Conservation (phyloP, 345 rosid species). For the Murraya paniculata region DNA sequence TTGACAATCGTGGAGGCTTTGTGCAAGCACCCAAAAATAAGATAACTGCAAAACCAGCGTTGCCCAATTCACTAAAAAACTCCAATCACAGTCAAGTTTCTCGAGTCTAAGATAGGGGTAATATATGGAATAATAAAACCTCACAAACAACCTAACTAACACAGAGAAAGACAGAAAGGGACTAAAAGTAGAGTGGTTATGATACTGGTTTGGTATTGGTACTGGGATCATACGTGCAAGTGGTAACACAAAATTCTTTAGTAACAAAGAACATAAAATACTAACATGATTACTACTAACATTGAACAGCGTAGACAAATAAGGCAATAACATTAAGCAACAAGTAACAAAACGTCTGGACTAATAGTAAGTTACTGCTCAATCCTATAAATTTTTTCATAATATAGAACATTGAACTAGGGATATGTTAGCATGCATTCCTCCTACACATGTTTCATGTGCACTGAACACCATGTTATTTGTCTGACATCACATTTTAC, state of each 20-base stretch:
- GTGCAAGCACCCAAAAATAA: conserved; percentile 98
- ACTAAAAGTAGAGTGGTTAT: not conserved
- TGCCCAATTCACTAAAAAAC: conserved; percentile 9
- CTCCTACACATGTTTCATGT: not conserved
- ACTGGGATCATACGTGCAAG: not conserved
- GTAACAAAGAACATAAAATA: not conserved
- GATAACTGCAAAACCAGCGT: conserved; percentile 66
- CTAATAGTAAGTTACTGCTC: not conserved
- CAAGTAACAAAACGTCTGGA: not conserved
- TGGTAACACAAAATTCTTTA: not conserved
- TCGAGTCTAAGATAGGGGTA: not conserved
- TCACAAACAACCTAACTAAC: not conserved
- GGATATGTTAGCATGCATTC: not conserved
- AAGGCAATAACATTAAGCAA: not conserved
- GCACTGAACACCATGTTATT: not conserved
- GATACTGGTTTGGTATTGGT: not conserved
- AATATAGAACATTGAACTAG: not conserved
- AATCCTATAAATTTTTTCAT: not conserved
- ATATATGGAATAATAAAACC: not conserved
- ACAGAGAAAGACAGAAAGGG: not conserved
- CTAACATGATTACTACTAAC: not conserved
- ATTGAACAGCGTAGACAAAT: not conserved
- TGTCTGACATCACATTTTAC: not conserved
- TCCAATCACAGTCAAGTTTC: conserved; percentile 1
- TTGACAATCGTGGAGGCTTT: conserved; percentile 84